These are phyloP conservation scores for Diaporthe longicolla DNA, from an alignment of 2,329 filamentous ascomycete genomes.

Conservation along the genomic window DNA sequence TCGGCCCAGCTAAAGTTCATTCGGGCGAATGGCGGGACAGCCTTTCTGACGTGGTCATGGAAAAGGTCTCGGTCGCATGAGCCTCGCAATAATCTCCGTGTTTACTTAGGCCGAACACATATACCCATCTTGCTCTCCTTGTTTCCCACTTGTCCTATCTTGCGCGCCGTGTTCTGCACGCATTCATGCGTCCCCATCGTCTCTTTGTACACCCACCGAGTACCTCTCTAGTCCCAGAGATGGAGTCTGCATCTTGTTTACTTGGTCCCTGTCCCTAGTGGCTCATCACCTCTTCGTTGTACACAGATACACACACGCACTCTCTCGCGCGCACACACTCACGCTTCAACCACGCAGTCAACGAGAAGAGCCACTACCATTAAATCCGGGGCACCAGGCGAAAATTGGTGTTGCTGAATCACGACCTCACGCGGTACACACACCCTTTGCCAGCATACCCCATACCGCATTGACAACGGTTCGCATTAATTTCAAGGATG, in stretches of 20 bases:
- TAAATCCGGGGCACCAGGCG: too few species aligned
- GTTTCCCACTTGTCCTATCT: conserved; percentile 14
- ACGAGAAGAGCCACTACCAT: background rate
- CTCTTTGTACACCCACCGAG: background rate
- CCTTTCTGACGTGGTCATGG: conserved; percentile 28
- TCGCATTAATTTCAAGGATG: conserved; percentile 35
- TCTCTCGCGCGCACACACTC: conserved; percentile 9
- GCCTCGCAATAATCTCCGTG: conserved; percentile 4
- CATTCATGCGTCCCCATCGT: conserved; percentile 3
- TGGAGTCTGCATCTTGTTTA: conserved; percentile 24
- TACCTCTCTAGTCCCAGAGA: background rate
- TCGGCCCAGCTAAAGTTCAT: background rate
- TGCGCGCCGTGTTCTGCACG: conserved; percentile 22
- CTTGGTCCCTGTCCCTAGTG: conserved; percentile 32
- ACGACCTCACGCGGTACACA: background rate
- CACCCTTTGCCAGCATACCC: conserved; percentile 22
- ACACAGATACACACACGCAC: background rate
- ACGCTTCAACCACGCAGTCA: conserved; percentile 10
- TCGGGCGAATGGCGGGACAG: background rate
- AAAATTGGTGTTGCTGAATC: background rate
- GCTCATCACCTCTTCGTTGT: background rate
- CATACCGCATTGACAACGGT: conserved; percentile 17
- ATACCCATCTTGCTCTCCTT: conserved; percentile 22
- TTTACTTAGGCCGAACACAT: conserved; percentile 29
- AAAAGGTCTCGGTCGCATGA: conserved; percentile 13